Base-by-base conservation (phyloP, 331 rosid genomes). In the Cydonia oblonga region DNA sequence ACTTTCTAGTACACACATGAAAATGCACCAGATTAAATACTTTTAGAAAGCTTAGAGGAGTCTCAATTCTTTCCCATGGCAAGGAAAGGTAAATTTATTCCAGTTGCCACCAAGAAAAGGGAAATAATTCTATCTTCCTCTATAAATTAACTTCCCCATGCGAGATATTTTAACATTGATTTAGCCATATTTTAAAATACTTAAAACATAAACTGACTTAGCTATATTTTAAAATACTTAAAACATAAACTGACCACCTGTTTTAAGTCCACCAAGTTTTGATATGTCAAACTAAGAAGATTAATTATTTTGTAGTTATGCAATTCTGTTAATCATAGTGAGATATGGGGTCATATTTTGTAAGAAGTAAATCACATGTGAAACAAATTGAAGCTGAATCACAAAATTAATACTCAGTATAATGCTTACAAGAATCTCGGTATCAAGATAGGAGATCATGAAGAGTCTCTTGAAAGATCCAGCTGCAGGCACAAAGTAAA, bases 361-460 rank as follows among this genome's bases (percentile, higher is more conserved):
- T 32, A 30, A 26, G 1, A 30, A 9, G 22, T 4, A 4, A 26
- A 71, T 11, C 46, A 7, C 18, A 71, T 3, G 69, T 20, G 19
- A 60, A 63, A 71, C 35, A 66, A 71, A 77, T 33, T 71, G 15
- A 65, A 68, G 70, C n/a, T 58, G 64, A 58, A 75, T 12, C 9
- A 25, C 49, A 35, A 35, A 63, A 30, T 23, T 16, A 52, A 29
- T 44, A 59, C 32, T 24, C 25, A 19, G 42, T 20, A 22, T 24
- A 44, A 67, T 70, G 84, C 99, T 85, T 86, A 95, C 99, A 52
- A 95, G 90, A 83, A 95, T 95, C 81, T 91, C 97, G 26, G 81
- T 87, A 71, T 91, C 99, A 61, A 95, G 97, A 83, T 95, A 95
- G 76, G 99, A 95, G 80, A 95, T 90, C 99, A 95, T 88, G 87